A percentile compares a stretch with the other conserved stretches of the same genome.
These are phyloP conservation scores for Crithidia mellificae DNA, from an alignment of 208 protist species.

Conservation along the genomic window DNA sequence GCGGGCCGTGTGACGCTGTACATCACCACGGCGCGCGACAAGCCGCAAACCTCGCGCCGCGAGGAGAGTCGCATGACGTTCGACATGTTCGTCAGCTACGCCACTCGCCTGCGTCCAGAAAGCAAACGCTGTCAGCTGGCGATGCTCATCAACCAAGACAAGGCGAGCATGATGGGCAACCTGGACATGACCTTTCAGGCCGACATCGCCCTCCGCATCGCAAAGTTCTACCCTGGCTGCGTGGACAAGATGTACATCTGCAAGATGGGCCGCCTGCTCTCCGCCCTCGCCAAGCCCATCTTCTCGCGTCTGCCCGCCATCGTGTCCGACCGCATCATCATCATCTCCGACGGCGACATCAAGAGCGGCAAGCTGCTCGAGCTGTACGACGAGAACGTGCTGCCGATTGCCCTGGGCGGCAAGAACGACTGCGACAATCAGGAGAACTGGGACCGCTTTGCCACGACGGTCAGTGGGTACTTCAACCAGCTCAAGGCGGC, in stretches of 20 bases:
- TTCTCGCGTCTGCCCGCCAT: slow-evolving; percentile 57
- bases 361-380: slow-evolving; percentile 52
- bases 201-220: slow-evolving; percentile 62
- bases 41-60: slow-evolving; percentile 38
- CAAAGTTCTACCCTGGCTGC: slow-evolving; percentile 66
- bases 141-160: slow-evolving; percentile 72
- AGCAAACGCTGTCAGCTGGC: slow-evolving; percentile 55
- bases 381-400: slow-evolving; percentile 48
- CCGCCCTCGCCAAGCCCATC: slow-evolving; percentile 59
- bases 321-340: slow-evolving; percentile 64
- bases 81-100: slow-evolving; percentile 77
- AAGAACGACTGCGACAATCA: slow-evolving; percentile 56
- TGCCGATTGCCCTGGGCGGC: slow-evolving; percentile 61
- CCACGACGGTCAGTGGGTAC: slow-evolving; percentile 51
- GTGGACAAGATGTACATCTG: slow-evolving; percentile 78
- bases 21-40: slow-evolving; percentile 53
- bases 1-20: slow-evolving; percentile 51
- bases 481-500: slow-evolving; percentile 50
- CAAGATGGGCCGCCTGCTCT: slow-evolving; percentile 59
- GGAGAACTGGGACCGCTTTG: slow-evolving; percentile 40
- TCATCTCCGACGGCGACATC: slow-evolving; percentile 47
- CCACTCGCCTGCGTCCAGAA: slow-evolving; percentile 50
- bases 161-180: slow-evolving; percentile 58
- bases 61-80: slow-evolving; percentile 51
- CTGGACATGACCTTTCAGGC: slow-evolving; percentile 69